Conservation (phyloP, 768 basidiomycete species). For the Pleurotus tuoliensis region DNA sequence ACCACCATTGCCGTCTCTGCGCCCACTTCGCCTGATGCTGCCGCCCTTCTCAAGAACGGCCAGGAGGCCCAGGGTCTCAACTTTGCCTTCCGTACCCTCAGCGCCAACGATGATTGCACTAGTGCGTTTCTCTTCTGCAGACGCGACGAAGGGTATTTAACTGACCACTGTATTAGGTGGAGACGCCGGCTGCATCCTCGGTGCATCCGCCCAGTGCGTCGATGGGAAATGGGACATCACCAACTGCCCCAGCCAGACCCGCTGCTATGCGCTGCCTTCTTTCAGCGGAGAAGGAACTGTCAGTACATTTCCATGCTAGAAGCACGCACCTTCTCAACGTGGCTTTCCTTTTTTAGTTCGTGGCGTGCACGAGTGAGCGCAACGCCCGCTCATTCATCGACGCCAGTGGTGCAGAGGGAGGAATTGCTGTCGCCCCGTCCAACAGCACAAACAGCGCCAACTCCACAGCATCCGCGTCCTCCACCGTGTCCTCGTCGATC, state of each 20-base stretch:
- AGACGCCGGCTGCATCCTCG: constrained; percentile 40
- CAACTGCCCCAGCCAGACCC: constrained; percentile 29
- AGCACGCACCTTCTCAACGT: neutral
- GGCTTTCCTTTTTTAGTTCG: constrained; percentile 22
- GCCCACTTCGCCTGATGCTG: constrained; percentile 28
- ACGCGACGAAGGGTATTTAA: too few relatives aligned
- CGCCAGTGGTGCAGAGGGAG: constrained; percentile 43
- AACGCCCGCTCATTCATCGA: constrained; percentile 42
- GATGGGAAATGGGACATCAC: constrained; percentile 36
- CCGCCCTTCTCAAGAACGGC: constrained; percentile 44
- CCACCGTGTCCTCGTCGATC: constrained; percentile 6
- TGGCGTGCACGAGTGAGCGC: constrained; percentile 51
- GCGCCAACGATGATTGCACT: constrained; percentile 38
- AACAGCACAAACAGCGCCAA: constrained; percentile 9
- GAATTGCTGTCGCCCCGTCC: constrained; percentile 20
- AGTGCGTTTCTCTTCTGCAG: constrained; percentile 23
- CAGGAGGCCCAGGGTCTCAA: constrained; percentile 50
- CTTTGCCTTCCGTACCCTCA: constrained; percentile 36
- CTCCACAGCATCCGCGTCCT: constrained; percentile 8
- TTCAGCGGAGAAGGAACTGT: constrained; percentile 42
- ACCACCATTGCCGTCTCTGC: constrained; percentile 1
- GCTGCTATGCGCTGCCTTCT: constrained; percentile 53
- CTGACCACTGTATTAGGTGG: constrained; percentile 25
- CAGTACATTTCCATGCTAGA: constrained; percentile 13
- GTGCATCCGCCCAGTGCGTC: constrained; percentile 35